Evolutionary conservation across 192 early-diverging fungal genomes (phyloP).

Genomic region (Backusella circina): DNA sequence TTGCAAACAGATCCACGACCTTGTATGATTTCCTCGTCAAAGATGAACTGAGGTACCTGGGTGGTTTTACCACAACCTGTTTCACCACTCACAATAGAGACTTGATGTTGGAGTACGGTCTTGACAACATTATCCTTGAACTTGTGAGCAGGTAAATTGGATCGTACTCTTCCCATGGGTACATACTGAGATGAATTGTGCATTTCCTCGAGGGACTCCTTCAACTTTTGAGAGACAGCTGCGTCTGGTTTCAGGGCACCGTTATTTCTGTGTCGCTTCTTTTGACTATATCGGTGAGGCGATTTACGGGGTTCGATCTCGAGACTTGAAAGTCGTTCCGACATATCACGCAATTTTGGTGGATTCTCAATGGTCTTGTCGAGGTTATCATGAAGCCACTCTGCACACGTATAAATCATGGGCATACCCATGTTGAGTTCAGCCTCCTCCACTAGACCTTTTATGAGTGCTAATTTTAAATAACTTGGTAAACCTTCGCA

Average conservation of each 20-base stretch:
- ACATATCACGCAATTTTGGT: conserved; percentile 41
- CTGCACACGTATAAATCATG: conserved; percentile 57
- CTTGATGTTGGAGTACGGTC: conserved; percentile 45
- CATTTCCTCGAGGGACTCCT: conserved; percentile 6
- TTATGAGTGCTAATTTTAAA: conserved; percentile 56
- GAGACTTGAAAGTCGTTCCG: conserved; percentile 24
- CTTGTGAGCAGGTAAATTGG: conserved; percentile 60
- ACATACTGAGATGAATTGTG: conserved; percentile 25
- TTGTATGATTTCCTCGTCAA: conserved; percentile 54
- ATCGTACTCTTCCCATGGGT: conserved; percentile 37
- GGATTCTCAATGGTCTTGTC: conserved; percentile 46
- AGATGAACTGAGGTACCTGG: conserved; percentile 79
- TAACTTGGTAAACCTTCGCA: conserved; percentile 69
- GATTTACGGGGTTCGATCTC: not conserved
- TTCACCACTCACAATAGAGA: conserved; percentile 75
- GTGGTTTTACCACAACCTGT: conserved; percentile 77
- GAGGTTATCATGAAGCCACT: conserved; percentile 49
- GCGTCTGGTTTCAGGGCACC: not conserved
- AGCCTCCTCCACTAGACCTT: conserved; percentile 44
- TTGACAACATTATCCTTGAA: conserved; percentile 55
- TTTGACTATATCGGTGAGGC: not conserved
- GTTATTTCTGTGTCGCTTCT: not conserved
- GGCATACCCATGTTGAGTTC: conserved; percentile 43
- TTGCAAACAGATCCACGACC: conserved; percentile 44
- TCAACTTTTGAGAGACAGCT: conserved; percentile 4